Evolutionary conservation across 2,329 filamentous ascomycete species (phyloP), one percentile per base, ranked within the genome.

Genomic region (Teratosphaeria zuluensis): DNA sequence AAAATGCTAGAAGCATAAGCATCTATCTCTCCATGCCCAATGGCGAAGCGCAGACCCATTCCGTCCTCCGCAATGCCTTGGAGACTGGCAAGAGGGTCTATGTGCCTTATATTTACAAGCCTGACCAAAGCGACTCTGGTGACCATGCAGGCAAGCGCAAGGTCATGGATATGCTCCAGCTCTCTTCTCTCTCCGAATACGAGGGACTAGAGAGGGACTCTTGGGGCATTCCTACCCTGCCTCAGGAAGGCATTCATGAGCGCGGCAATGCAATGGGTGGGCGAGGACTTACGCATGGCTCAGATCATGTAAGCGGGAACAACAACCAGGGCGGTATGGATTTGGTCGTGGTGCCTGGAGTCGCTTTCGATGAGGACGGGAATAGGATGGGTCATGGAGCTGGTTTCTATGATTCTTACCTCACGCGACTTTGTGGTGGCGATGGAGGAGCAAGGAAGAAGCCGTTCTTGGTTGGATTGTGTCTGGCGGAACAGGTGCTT

Each of bases 401-500:
- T 74, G 94, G 94, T 33, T 99, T 95, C 76, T 99, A 99, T 78
- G 94, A 99, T 77, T 88, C 86, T 73, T 99, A 96, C 74, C 76
- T 99, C 70, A 84, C 87, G 68, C 84, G 87, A 65, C 95, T 92
- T 81, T 52, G 51, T 52, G 30, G 14, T 12, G 30, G 21, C 9
- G 53, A 31, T 3, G 53, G 14, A 9, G 16, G 53, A 24, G 31
- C 5, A 8, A 73, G 66, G 66, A 73, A 72, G 64, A 82, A 81
- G 76, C 82, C 81, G 65, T 79, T 81, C 76, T 80, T 85, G 85
- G 83, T 90, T 74, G 94, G 90, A 61, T 80, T 97, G 70, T 88
- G 90, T 66, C 82, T 99, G 67, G 81, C 84, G 65, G 91, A 97
- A 77, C 94, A 99, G 75, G 78, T 96, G 65, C 81, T 96, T 57